These are phyloP conservation scores for Ogataea ramenticola DNA, from an alignment of 805 yeast species.

Conservation along the genomic window DNA sequence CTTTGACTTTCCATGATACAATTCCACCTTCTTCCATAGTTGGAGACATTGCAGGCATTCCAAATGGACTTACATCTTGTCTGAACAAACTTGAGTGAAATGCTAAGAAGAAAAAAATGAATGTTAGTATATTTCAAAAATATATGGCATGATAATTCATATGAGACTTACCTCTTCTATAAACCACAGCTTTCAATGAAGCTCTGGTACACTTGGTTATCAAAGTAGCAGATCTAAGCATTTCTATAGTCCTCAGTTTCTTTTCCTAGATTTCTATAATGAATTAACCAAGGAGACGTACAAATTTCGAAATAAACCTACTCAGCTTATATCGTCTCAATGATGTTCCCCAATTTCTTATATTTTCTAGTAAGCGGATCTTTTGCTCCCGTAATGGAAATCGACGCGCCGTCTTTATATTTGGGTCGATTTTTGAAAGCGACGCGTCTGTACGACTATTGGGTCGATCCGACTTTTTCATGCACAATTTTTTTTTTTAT, in stretches of 20 bases:
- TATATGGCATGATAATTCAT: not conserved
- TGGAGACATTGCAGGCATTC: slow-evolving; percentile 99
- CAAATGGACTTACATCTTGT: slow-evolving; percentile 44
- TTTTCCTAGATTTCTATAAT: not conserved
- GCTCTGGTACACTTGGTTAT: slow-evolving; percentile 7
- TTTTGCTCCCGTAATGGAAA: not conserved
- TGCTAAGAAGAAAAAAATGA: slow-evolving; percentile 5
- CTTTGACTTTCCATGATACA: slow-evolving; percentile 81
- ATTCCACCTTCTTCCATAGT: slow-evolving; percentile 96
- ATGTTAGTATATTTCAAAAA: not conserved
- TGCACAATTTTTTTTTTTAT: not conserved
- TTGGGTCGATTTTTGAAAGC: no score
- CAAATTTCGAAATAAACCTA: no score
- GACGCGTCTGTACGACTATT: not conserved
- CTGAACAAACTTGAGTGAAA: slow-evolving; percentile 25
- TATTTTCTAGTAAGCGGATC: not conserved
- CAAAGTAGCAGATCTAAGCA: slow-evolving; percentile 9
- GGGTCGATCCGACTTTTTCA: not conserved
- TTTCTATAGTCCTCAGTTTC: not conserved
- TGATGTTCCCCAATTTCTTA: slow-evolving; percentile 1
- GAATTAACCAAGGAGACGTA: not conserved
- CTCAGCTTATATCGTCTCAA: not conserved
- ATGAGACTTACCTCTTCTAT: slow-evolving; percentile 8
- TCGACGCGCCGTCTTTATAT: not conserved
- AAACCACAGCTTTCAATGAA: slow-evolving; percentile 1